Base-by-base conservation (phyloP, 345 rosid species). In the Aquilaria yunnanensis region DNA sequence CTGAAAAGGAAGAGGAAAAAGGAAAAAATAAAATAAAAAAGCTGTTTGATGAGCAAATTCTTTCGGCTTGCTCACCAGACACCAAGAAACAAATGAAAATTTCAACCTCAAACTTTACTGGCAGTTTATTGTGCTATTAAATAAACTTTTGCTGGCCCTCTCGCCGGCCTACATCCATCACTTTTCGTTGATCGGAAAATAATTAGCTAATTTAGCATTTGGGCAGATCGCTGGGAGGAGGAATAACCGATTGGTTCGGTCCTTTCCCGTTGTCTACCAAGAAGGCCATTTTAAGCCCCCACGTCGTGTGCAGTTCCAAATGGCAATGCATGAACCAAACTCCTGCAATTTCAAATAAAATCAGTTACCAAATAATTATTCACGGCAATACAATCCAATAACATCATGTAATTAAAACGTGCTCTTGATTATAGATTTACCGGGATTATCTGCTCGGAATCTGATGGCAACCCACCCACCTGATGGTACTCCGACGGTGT, bases 211-310 rank as follows among this genome's bases (percentile, higher is more conserved):
- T 45, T 67, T 72, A 87, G 69, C 99, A 94, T 67, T 88, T 90
- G 7, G 97, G 99, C 73, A 90, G 83, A 74, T 94, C 97, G 7
- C 70, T 81, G 5, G 99, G 99, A 59, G 99, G 97, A 47, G 96
- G 99, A 56, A 91, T 70, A 65, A 91, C 77, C 33, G 97, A 91
- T 70, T 91, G 66, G 29, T 83, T 87, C 5, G 87, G 92, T 46
- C 93, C 95, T 78, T 85, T 94, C 32, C 97, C 99, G 52, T 91
- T 91, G 48, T 86, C 96, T 74, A 91, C 99, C 77, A 88, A 70
- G 69, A 94, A 94, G 5, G 99, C 97, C 99, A 94, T 94, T 81
- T 88, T 94, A 10, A 94, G 77, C 60, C 99, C 99, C 99, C 99
- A 94, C 51, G 97, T 86, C 23, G 99, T 94, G 78, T 94, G 99